Evolutionary conservation across 2,329 filamentous ascomycete species (phyloP).

Genomic region (Calonectria multiphialidica): DNA sequence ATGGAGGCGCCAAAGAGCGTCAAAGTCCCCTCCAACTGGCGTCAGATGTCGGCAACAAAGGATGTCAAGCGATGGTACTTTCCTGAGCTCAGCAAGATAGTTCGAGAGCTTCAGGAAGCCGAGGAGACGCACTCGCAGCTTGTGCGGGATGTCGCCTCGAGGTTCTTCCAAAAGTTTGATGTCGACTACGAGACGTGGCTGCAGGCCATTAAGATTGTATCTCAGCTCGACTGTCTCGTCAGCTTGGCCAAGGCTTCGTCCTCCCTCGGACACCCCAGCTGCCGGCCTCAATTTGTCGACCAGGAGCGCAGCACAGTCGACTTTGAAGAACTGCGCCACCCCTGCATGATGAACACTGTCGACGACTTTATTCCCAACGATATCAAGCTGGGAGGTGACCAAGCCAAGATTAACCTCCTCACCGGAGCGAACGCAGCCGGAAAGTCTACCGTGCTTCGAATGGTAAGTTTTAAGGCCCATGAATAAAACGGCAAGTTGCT

Average conservation of each 20-base stretch:
- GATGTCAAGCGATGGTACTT: slow-evolving; percentile 96
- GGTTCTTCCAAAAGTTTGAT: slow-evolving; percentile 91
- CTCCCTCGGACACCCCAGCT: slow-evolving; percentile 86
- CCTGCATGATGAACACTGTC: slow-evolving; percentile 91
- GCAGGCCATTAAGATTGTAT: slow-evolving; percentile 87
- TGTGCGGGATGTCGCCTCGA: slow-evolving; percentile 83
- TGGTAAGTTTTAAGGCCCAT: slow-evolving; percentile 69
- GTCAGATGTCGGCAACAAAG: slow-evolving; percentile 95
- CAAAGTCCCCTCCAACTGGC: slow-evolving; percentile 90
- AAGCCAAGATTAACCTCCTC: slow-evolving; percentile 87
- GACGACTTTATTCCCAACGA: slow-evolving; percentile 98
- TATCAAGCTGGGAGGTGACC: slow-evolving; percentile 84
- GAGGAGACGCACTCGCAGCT: slow-evolving; percentile 95
- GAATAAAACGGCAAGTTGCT: neutral
- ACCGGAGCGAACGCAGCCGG: slow-evolving; percentile 97
- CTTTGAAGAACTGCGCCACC: slow-evolving; percentile 92
- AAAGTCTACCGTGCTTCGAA: slow-evolving; percentile 95
- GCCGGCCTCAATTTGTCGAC: slow-evolving; percentile 89
- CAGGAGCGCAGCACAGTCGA: slow-evolving; percentile 88
- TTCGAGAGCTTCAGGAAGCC: slow-evolving; percentile 90
- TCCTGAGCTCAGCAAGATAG: slow-evolving; percentile 81
- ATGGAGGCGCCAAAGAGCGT: slow-evolving; percentile 87
- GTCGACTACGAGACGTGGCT: slow-evolving; percentile 88
- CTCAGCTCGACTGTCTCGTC: slow-evolving; percentile 94
- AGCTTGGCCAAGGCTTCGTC: slow-evolving; percentile 91